Evolutionary conservation across 202 grass and related monocot genomes (phyloP), one percentile per base, ranked within the genome.

Genomic region (Carex arenaria): DNA sequence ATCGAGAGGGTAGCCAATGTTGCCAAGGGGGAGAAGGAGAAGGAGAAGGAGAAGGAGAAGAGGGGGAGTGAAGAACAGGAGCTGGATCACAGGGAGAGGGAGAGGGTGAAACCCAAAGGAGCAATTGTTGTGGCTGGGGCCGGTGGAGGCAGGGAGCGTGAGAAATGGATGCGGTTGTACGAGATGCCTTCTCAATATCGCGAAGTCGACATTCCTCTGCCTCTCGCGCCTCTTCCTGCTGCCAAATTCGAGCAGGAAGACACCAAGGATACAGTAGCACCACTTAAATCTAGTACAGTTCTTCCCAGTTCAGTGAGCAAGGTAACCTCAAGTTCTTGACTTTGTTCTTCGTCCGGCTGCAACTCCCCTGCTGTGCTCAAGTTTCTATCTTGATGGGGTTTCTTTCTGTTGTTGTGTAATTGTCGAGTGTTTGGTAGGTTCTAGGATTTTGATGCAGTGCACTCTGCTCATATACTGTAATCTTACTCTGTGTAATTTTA

Each of bases 1-100:
- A 85, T 95, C 1, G 95, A 98, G 85, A 22, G 81, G 1, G 86
- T 90, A 7, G 80, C 90, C 45, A 72, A 80, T 66, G 83, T 80
- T 28, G 70, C 83, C 14, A 91, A 91, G 40, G 1, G 85, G 87
- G 10, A 42, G 80, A 85, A 17, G 51, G 26, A 76, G 22, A 75
- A 75, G 45, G 71, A 75, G 22, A 69, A 70, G 62, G 90, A 94
- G 22, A 68, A 69, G 62, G 90, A 97, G 84, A 85, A 84, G 61
- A 61, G 38, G 36, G 47, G 17, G 36, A 40, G 11, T 0, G n/a
- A 7, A 47, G 80, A 38, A 32, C 32, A 18, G 45, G 60, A 31
- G 40, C 9, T 51, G 13, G 20, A 67, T 10, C 42, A 1, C 15
- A 36, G 10, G n/a, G 79, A 82, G 31, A 61, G 3, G 23, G 57